Conservation (phyloP, 1,284 basidiomycete genomes). For the Irpex sp. region DNA sequence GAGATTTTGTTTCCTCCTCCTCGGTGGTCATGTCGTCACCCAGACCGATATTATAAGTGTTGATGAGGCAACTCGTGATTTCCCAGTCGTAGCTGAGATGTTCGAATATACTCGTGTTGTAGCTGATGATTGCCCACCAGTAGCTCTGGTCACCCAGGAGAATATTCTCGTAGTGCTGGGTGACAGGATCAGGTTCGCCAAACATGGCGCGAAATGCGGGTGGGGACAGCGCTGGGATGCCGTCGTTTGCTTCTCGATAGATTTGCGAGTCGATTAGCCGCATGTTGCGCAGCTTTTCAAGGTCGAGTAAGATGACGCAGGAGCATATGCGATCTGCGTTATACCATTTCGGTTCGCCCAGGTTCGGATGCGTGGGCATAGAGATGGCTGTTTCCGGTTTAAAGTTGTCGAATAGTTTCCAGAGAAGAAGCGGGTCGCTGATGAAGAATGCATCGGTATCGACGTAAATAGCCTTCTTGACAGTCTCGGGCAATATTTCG, state of each 20-base stretch:
- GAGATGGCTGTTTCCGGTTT: conserved; percentile 33
- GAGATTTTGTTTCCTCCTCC: conserved; percentile 31
- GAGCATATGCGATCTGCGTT: conserved; percentile 46
- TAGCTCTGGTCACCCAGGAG: conserved; percentile 48
- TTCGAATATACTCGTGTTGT: conserved; percentile 36
- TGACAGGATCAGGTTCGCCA: conserved; percentile 33
- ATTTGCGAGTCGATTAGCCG: conserved; percentile 44
- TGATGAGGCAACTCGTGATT: conserved; percentile 43
- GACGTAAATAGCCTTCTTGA: conserved; percentile 42
- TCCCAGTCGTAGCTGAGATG: conserved; percentile 44
- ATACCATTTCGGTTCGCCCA: conserved; percentile 36
- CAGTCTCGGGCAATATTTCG: conserved; percentile 35
- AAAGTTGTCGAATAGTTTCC: conserved; percentile 36
- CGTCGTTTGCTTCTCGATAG: conserved; percentile 31
- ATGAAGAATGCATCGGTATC: conserved; percentile 50
- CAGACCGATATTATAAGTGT: conserved; percentile 40
- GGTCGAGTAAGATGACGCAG: conserved; percentile 47
- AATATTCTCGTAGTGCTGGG: conserved; percentile 37
- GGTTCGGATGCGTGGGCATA: conserved; percentile 43
- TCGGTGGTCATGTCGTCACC: conserved; percentile 35
- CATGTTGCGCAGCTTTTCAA: conserved; percentile 37
- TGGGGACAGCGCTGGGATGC: conserved; percentile 33
- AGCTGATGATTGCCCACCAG: conserved; percentile 48
- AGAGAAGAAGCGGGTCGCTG: conserved; percentile 40
- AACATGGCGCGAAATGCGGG: conserved; percentile 41